Evolutionary conservation across 2,329 filamentous ascomycete genomes (phyloP), one percentile per base, ranked within the genome.

Genomic region (Apiospora pterosperma): DNA sequence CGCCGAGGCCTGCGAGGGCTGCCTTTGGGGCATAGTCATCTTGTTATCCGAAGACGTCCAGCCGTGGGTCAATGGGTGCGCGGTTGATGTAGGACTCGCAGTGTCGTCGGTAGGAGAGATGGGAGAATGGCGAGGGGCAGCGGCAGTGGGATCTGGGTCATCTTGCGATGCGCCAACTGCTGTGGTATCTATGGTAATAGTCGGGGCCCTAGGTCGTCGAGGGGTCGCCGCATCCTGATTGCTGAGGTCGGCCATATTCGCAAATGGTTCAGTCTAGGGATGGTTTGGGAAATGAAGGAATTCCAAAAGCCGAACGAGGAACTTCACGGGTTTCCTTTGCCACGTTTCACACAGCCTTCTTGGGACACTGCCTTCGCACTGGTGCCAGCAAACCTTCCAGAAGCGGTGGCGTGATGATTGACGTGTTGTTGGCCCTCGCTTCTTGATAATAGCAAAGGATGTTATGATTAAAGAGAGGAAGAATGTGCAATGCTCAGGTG

Each of bases 161-260:
- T 74, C 73, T 59, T 71, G 75, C 10, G 62, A 41, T 23, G 60
- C 36, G 42, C 48, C 48, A 10, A 62, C 63, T 58, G 65, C 65
- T 28, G 74, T 76, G 36, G 75, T 77, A 64, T 77, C 73, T 64
- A 77, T 76, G n/a, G 76, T 77, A 61, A 77, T 77, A 48, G 76
- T 77, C 67, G 76, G 76, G 41, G 63, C 63, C 41, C 63, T 60
- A 12, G 63, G 63, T 41, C 63, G 52, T 39, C 63, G 44, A 34
- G 48, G 48, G 7, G 48, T 36, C 28, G 38, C 63, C 16, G 60
- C 36, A 12, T 61, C 61, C 19, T 38, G 28, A 36, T 62, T 34
- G 36, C 38, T 41, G 25, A 38, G 52, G 36, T 48, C 39, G 48
- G 63, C 52, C 63, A 65, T 65, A 38, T 31, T 65, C 8, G 28